Evolutionary conservation across 2,329 filamentous ascomycete genomes (phyloP).

Genomic region (Knufia fluminis): DNA sequence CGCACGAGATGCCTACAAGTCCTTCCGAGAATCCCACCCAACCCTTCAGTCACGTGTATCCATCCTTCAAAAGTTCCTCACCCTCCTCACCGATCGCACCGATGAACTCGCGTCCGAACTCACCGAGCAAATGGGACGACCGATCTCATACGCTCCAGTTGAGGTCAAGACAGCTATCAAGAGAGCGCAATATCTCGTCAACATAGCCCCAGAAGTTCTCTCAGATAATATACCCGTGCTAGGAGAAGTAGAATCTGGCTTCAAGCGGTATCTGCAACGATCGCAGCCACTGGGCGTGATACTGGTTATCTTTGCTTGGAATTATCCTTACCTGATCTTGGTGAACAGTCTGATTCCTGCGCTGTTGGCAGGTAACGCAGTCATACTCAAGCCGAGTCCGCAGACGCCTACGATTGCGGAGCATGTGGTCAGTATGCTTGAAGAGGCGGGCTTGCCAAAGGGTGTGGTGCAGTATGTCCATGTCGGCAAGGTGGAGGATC

Average conservation of each 20-base stretch:
- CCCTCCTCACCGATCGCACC: constrained; percentile 58
- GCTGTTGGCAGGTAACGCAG: constrained; percentile 79
- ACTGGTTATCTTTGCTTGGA: constrained; percentile 89
- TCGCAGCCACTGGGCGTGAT: constrained; percentile 71
- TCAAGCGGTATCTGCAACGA: constrained; percentile 83
- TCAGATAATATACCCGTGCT: constrained; percentile 55
- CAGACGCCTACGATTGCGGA: constrained; percentile 91
- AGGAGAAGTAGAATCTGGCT: constrained; percentile 76
- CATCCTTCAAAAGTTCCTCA: constrained; percentile 71
- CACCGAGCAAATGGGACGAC: constrained; percentile 90
- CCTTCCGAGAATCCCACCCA: constrained; percentile 69
- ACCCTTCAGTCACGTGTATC: constrained; percentile 64
- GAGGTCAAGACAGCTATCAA: constrained; percentile 80
- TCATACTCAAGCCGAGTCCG: constrained; percentile 89
- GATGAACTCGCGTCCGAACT: constrained; percentile 76
- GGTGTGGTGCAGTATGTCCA: constrained; percentile 91
- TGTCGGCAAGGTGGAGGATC: constrained; percentile 64
- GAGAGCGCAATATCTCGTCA: constrained; percentile 75
- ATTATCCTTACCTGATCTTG: constrained; percentile 90
- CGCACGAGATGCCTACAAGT: constrained; percentile 65
- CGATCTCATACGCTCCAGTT: constrained; percentile 74
- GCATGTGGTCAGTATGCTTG: constrained; percentile 67
- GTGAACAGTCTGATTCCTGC: constrained; percentile 89
- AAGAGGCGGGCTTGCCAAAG: constrained; percentile 67
- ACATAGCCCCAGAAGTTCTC: constrained; percentile 69